Percentiles rank a stretch among this genome's conserved stretches.
Evolutionary conservation across 23 red algal species (phyloP).

Genomic region (Gracilaria domingensis): DNA sequence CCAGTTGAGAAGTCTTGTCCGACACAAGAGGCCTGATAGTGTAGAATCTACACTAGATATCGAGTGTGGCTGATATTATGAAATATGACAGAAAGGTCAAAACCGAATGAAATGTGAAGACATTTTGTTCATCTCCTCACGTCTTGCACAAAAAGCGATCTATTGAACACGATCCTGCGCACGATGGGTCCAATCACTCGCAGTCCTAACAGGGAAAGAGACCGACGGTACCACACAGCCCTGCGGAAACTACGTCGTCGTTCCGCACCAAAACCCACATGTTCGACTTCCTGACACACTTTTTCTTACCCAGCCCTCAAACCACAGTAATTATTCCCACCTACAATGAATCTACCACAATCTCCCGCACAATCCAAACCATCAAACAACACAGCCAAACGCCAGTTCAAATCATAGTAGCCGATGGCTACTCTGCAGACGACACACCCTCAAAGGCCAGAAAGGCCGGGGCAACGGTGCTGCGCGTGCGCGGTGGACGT

Average conservation of each 20-base stretch:
- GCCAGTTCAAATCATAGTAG: conserved; percentile 67
- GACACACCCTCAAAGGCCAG: conserved; percentile 21
- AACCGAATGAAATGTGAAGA: neutral
- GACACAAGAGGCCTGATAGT: too few relatives aligned
- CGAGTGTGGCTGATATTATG: too few relatives aligned
- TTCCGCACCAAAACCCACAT: neutral
- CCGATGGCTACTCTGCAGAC: conserved; percentile 80
- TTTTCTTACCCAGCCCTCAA: neutral
- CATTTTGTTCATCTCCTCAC: too few relatives aligned
- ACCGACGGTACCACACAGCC: too few relatives aligned
- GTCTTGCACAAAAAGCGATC: neutral
- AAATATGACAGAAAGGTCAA: neutral
- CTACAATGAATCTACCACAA: conserved; percentile 74
- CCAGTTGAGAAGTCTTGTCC: too few relatives aligned
- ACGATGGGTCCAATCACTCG: too few relatives aligned
- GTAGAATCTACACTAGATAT: too few relatives aligned
- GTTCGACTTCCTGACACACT: neutral
- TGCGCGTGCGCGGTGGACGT: conserved; percentile 56
- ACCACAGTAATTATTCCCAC: conserved; percentile 76
- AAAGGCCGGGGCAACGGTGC: conserved; percentile 34
- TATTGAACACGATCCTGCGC: too few relatives aligned
- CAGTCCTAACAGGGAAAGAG: too few relatives aligned
- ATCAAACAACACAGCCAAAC: neutral
- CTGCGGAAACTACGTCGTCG: too few relatives aligned
- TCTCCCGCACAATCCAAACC: conserved; percentile 46